phyloP scores from a whole-genome alignment of 2,329 filamentous ascomycete species.

The Raffaelea arxii region DNA sequence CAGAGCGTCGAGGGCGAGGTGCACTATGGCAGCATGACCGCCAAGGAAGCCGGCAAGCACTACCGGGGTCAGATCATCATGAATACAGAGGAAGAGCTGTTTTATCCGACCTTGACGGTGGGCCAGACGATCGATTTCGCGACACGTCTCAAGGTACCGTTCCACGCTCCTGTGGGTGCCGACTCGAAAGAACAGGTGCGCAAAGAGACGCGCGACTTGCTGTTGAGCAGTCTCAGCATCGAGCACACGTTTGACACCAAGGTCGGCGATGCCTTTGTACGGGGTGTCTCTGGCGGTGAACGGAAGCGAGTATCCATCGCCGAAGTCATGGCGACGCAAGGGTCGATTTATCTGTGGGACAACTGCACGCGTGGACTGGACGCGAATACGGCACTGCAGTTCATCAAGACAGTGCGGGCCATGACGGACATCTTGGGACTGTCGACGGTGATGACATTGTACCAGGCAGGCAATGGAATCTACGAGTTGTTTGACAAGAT shows the following conservation, averaged over 20 bases:
- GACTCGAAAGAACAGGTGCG: constrained; percentile 34
- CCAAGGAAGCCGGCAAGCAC: constrained; percentile 32
- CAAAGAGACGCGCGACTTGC: constrained; percentile 37
- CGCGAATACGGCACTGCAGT: constrained; percentile 52
- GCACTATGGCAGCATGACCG: constrained; percentile 43
- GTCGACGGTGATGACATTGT: constrained; percentile 54
- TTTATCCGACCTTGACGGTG: constrained; percentile 60
- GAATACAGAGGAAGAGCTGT: constrained; percentile 58
- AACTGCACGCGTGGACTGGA: constrained; percentile 59
- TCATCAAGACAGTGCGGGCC: constrained; percentile 51
- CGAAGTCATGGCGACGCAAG: constrained; percentile 51
- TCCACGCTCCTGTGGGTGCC: constrained; percentile 32
- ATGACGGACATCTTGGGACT: constrained; percentile 55
- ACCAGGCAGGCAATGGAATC: constrained; percentile 57
- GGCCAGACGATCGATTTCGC: constrained; percentile 61
- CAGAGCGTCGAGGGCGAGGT: constrained; percentile 55
- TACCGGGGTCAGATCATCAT: constrained; percentile 33
- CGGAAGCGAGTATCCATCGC: constrained; percentile 68
- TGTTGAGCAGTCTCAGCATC: constrained; percentile 48
- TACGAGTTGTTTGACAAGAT: constrained; percentile 67
- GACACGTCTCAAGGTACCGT: constrained; percentile 47
- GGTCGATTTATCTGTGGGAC: constrained; percentile 61
- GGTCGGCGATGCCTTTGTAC: constrained; percentile 58
- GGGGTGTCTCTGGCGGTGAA: constrained; percentile 52
- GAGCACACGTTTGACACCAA: constrained; percentile 57